Conservation (phyloP, 352 stramenopile genomes). For the Vaucheria bursata region DNA sequence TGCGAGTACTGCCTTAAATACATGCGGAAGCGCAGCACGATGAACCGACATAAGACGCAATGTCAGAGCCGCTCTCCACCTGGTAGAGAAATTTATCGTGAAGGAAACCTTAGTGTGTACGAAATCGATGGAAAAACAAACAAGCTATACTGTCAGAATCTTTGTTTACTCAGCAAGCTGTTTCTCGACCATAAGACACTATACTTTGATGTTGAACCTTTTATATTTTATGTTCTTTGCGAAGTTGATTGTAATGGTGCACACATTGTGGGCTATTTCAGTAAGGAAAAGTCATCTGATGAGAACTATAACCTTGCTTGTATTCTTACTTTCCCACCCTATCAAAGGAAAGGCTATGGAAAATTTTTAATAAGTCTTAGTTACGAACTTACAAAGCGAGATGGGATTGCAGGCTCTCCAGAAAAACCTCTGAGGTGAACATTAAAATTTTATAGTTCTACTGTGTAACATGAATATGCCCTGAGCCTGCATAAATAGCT, state of each 20-base stretch:
- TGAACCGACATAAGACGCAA: constrained; percentile 51
- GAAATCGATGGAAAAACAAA: constrained; percentile 91
- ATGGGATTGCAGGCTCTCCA: constrained; percentile 90
- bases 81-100: constrained; percentile 80
- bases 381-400: constrained; percentile 98
- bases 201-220: constrained; percentile 99
- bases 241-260: constrained; percentile 70
- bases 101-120: constrained; percentile 85
- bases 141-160: constrained; percentile 94
- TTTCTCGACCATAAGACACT: constrained; percentile 99
- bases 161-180: constrained; percentile 96
- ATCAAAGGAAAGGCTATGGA: constrained; percentile 92
- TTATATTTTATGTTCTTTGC: constrained; percentile 98
- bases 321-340: constrained; percentile 98
- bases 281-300: constrained; percentile 94
- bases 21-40: constrained; percentile 60
- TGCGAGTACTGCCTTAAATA: constrained; percentile 83
- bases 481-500: no score
- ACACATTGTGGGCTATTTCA: constrained; percentile 97
- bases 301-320: constrained; percentile 99
- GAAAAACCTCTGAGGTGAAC: constrained; percentile 88
- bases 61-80: constrained; percentile 54
- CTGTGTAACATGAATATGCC: no score
- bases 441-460: no score
- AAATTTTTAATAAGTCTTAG: constrained; percentile 99